These are phyloP conservation scores for Spirogloea muscicola DNA, from an alignment of 139 green algal species.

Conservation along the genomic window DNA sequence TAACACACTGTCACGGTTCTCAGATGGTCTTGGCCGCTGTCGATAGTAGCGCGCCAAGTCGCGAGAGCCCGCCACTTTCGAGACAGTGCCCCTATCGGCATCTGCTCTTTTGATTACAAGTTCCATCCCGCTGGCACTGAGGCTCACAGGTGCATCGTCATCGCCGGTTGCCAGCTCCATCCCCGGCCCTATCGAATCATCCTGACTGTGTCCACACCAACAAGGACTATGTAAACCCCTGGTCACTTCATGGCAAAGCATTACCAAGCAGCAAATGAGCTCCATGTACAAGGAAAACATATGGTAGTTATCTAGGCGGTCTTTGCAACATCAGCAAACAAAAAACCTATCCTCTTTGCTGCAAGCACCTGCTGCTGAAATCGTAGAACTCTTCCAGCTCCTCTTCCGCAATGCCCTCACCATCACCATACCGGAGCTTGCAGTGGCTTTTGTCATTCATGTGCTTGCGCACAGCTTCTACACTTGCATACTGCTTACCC, in stretches of 20 bases:
- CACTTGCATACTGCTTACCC: neutral
- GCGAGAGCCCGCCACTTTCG: slow-evolving; percentile 27
- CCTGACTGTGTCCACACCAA: neutral
- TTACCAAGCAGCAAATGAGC: neutral
- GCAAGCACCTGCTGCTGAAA: slow-evolving; percentile 32
- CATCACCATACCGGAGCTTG: slow-evolving; percentile 44
- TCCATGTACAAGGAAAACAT: slow-evolving; percentile 6
- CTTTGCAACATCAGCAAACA: neutral
- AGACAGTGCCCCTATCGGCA: neutral
- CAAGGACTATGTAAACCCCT: too few species aligned
- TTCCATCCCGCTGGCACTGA: slow-evolving; percentile 29
- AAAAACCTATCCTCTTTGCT: neutral
- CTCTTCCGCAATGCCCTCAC: slow-evolving; percentile 13
- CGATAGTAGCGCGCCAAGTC: slow-evolving; percentile 48
- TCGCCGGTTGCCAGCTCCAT: slow-evolving; percentile 12
- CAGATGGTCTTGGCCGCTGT: slow-evolving; percentile 26
- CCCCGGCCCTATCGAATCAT: neutral
- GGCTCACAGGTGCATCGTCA: slow-evolving; percentile 1
- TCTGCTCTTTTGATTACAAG: slow-evolving; percentile 23
- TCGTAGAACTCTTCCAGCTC: slow-evolving; percentile 48
- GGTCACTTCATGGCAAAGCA: neutral
- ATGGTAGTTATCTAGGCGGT: neutral
- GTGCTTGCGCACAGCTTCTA: slow-evolving; percentile 25
- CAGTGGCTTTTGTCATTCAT: slow-evolving; percentile 42
- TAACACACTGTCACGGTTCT: slow-evolving; percentile 30